Base-by-base conservation (phyloP, 208 protist genomes). In the Acanthamoeba sp. region DNA sequence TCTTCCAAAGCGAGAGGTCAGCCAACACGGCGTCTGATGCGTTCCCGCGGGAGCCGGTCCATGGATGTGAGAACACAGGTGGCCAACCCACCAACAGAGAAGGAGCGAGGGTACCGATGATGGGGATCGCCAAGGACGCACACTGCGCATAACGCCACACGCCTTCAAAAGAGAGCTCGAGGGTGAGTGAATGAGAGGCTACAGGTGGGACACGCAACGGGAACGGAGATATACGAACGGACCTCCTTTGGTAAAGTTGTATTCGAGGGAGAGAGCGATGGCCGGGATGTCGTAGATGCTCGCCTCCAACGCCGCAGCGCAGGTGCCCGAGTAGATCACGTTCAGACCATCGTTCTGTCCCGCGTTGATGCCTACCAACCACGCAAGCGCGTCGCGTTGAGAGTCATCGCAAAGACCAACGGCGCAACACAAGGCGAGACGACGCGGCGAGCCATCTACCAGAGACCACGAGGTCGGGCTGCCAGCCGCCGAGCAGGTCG, bases 281-380 rank as follows among this genome's bases (percentile, higher is more conserved):
- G 66, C 66, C 20, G 66, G 66, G 16, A 76, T 76, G 32, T 32
- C 27, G 27, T 76, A 76, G 18, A 76, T 76, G 32, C 32, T 76
- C 12, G 66, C 66, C 34, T 76, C 66, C 34, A 76, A 27, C n/a
- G 66, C 66, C 32, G 66, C 66, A 36, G 66, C 66, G 34, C 66
- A 76, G 7, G 66, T 76, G 18, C 66, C 66, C 66, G 66, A 76
- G 66, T 76, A 76, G 66, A 76, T 76, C 32, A 76, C 66, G 38
- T 76, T 76, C 10, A 76, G n/a, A 3, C 66, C 66, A 16, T 76
- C 66, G 29, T 76, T 76, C 66, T 76, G 66, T 10, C 66, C 66
- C 66, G 66, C 66, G 66, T 76, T 76, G 66, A 76, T 76, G 66
- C 66, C 66, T 76, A 7, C 45, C 45, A 27, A 24, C 2, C 55